A percentile compares a stretch with the other conserved stretches of the same genome.
Evolutionary conservation across 371 early-diverging fungal species (phyloP).

Genomic region (Mucor mucedo): DNA sequence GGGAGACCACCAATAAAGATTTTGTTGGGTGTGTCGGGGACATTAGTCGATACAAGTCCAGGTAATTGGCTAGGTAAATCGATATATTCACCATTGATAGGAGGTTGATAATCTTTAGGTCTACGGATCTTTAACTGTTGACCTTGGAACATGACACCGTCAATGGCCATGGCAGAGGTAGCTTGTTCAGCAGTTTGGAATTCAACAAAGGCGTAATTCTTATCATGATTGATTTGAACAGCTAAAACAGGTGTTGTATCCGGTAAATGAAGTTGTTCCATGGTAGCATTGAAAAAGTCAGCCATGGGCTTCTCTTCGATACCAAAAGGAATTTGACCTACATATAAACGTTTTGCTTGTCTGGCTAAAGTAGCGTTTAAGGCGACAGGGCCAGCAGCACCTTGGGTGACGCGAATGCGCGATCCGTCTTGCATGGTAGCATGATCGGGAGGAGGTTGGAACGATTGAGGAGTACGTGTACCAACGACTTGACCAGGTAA

Average conservation of each 20-base stretch:
- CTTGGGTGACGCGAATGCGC: slow-evolving; percentile 40
- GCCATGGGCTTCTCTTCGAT: slow-evolving; percentile 79
- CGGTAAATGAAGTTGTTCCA: slow-evolving; percentile 71
- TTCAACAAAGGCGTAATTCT: slow-evolving; percentile 95
- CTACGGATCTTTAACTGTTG: slow-evolving; percentile 89
- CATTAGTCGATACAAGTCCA: slow-evolving; percentile 80
- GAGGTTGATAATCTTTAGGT: slow-evolving; percentile 93
- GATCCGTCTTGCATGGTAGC: slow-evolving; percentile 40
- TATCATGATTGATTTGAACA: slow-evolving; percentile 89
- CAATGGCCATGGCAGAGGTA: slow-evolving; percentile 89
- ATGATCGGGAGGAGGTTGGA: slow-evolving; percentile 47
- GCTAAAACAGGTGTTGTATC: slow-evolving; percentile 72
- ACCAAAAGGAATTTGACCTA: slow-evolving; percentile 90
- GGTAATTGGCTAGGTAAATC: slow-evolving; percentile 23
- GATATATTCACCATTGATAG: slow-evolving; percentile 44
- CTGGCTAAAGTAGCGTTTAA: slow-evolving; percentile 48
- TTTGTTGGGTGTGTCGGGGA: slow-evolving; percentile 91
- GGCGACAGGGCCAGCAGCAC: slow-evolving; percentile 53
- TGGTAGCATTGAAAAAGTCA: slow-evolving; percentile 86
- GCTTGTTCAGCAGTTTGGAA: slow-evolving; percentile 78
- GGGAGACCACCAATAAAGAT: slow-evolving; percentile 96
- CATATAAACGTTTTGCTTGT: slow-evolving; percentile 88
- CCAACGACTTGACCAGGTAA: slow-evolving; percentile 87
- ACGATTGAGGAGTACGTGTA: slow-evolving; percentile 63
- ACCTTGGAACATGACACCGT: slow-evolving; percentile 87